Evolutionary conservation across 345 rosid genomes (phyloP), one percentile per base, ranked within the genome.

Genomic region (Theobroma cacao): DNA sequence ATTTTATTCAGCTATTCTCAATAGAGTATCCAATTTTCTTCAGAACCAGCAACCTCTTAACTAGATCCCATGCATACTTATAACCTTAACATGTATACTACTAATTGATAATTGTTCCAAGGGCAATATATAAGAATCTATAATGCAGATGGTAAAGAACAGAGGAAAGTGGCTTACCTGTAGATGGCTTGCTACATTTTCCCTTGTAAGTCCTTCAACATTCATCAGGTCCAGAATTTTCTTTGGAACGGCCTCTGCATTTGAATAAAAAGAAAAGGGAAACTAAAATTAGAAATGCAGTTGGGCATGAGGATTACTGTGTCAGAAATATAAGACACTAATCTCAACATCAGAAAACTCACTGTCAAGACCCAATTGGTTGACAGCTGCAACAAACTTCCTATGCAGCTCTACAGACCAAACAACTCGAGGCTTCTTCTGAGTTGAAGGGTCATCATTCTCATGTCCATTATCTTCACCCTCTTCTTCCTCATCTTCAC

Each of bases 171-270:
- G 56, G 50, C 40, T 68, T 83, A 82, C 99, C 97, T 96, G 98
- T 77, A 96, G 85, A 86, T 96, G 99, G 78, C 99, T 94, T 45
- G 99, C 99, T 33, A 96, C 99, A 80, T 96, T 96, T 87, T 96
- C 98, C 83, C 99, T 92, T 7, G 98, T 92, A 74, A 94, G 91
- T 76, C 93, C 89, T 69, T 92, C 99, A 65, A 92, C 89, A 77
- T 92, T 90, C 99, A 96, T 96, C 75, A 89, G 78, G 80, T 94
- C 98, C 69, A 94, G 98, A 78, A 96, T 92, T 78, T 94, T 96
- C 82, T 94, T 96, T 0, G 99, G 99, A 60, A 96, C 98, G 77
- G 98, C 98, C 88, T 91, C 99, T 96, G 91, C 84, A 81, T 65
- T 70, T 43, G 43, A 74, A 53, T 1, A 17, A 75, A 72, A 4